Conservation (phyloP, 192 early-diverging fungal genomes). For the Funneliformis geosporum region DNA sequence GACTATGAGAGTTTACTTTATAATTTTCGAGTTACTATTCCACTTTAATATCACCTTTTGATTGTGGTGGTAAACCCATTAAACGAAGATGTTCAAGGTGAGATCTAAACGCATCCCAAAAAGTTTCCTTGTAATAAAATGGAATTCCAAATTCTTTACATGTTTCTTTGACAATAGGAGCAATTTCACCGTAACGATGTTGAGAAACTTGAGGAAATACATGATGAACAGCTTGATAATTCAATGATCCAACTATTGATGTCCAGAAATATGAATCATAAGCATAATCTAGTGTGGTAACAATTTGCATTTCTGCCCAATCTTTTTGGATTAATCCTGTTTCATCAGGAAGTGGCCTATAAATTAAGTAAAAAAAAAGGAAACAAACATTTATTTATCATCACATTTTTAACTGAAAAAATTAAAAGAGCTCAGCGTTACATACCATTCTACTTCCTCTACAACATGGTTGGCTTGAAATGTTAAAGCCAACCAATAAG, state of each 20-base stretch:
- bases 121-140: constrained; percentile 52
- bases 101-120: constrained; percentile 50
- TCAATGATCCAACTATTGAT: constrained; percentile 50
- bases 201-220: constrained; percentile 55
- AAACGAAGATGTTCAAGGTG: constrained; percentile 49
- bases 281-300: constrained; percentile 57
- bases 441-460: constrained; percentile 53
- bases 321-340: constrained; percentile 48
- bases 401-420: neutral
- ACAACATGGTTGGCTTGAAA: constrained; percentile 67
- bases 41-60: constrained; percentile 35
- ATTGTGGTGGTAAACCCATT: constrained; percentile 37
- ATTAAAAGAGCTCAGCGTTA: neutral
- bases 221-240: constrained; percentile 57
- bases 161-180: constrained; percentile 48
- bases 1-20: no score
- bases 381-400: neutral
- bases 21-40: neutral
- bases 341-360: constrained; percentile 49
- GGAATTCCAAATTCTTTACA: constrained; percentile 53
- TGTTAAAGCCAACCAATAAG: constrained; percentile 55
- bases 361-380: neutral
- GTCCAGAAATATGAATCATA: constrained; percentile 54
- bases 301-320: constrained; percentile 58
- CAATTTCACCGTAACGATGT: constrained; percentile 54